Evolutionary conservation across 352 stramenopile genomes (phyloP), one percentile per base, ranked within the genome.

Genomic region (Phytopythium vexans): DNA sequence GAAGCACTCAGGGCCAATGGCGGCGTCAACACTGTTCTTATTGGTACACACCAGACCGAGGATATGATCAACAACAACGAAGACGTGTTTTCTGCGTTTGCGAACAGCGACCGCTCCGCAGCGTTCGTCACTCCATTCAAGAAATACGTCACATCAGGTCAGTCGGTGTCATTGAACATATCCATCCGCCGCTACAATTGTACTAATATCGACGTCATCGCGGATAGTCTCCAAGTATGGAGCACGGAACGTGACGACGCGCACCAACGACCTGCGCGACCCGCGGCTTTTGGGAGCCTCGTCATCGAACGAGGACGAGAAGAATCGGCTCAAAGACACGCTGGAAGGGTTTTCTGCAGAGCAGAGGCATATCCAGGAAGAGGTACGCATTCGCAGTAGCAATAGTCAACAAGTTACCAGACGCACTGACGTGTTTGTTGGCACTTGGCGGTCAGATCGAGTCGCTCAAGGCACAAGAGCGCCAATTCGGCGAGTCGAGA

Each of bases 111-210:
- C 45, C 64, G 81, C n/a, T 85, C 85, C 34, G 72, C 78, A 31
- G 80, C 80, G 7, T 89, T 95, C 15, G 73, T 93, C 16, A 95
- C 83, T 8, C 86, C 86, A 4, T 88, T 62, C 58, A 94, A 95
- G 55, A 92, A 92, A 73, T 95, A 95, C 40, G 78, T 94, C 12
- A 88, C 81, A 4, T 86, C 82, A 52, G 77, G 79, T 86, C 58
- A 21, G 69, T 64, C 15, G 7, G 11, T 4, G 1, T 7, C 3
- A 5, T 37, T 48, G 16, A 4, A 14, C 33, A 1, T 7, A 32
- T 6, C 34, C 4, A 27, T 14, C 31, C 38, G 8, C 8, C 15
- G 11, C 16, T 50, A n/a, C 32, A 11, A 31, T 46, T 16, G 7
- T 53, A 36, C 15, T 49, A 14, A 38, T 27, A 8, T 4, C 9